phyloP scores from a whole-genome alignment of 306 rosid genomes.

The Neltuma alba region DNA sequence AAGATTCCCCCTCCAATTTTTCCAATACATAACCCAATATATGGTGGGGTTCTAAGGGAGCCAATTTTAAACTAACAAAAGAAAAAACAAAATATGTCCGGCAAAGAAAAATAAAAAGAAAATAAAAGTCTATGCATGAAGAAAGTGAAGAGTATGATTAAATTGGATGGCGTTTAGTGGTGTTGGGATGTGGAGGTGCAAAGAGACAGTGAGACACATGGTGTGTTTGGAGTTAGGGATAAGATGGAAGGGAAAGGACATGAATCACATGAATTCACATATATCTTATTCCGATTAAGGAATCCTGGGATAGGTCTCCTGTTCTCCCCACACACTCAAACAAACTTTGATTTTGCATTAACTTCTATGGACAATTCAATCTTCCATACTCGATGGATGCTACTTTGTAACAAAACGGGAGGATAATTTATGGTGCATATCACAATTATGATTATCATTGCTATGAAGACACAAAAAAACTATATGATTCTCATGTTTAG shows the following conservation, averaged over 20 bases:
- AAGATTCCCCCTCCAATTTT: too few relatives aligned
- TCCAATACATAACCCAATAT: too few relatives aligned
- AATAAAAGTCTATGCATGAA: neutral
- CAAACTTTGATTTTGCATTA: neutral
- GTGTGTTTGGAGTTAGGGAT: neutral
- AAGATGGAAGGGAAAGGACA: neutral
- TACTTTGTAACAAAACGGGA: neutral
- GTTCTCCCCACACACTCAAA: neutral
- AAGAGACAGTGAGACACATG: slow-evolving; percentile 9
- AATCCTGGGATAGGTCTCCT: neutral
- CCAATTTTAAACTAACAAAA: too few relatives aligned
- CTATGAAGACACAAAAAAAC: neutral
- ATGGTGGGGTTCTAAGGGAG: too few relatives aligned
- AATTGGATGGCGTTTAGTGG: neutral
- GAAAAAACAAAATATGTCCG: too few relatives aligned
- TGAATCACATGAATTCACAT: neutral
- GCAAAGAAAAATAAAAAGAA: too few relatives aligned
- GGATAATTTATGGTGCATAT: neutral
- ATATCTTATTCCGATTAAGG: neutral
- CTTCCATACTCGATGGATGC: neutral
- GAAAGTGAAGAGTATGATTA: neutral
- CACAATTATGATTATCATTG: neutral
- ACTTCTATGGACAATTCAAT: neutral
- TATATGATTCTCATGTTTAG: neutral
- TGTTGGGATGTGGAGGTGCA: slow-evolving; percentile 18